phyloP scores from a whole-genome alignment of 257 asterid species.

The Anisodus acutangulus region DNA sequence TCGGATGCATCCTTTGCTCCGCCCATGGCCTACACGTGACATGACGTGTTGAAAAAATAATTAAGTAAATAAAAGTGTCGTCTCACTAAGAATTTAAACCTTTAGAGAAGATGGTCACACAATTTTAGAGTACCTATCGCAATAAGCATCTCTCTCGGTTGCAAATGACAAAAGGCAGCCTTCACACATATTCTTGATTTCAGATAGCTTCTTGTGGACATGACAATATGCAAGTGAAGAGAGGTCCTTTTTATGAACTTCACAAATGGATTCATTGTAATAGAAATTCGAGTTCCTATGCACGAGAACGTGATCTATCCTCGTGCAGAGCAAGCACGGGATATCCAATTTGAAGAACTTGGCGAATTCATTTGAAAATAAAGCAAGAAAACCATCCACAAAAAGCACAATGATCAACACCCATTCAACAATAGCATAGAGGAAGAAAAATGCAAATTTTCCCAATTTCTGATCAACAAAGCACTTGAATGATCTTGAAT shows the following conservation, averaged over 20 bases:
- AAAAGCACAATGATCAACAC: conserved; percentile 68
- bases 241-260: conserved; percentile 73
- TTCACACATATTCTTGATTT: conserved; percentile 72
- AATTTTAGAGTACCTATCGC: background rate
- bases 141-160: conserved; percentile 57
- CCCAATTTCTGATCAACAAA: conserved; percentile 65
- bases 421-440: conserved; percentile 78
- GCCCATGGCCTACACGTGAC: background rate
- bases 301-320: conserved; percentile 73
- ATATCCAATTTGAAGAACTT: conserved; percentile 57
- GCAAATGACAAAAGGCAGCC: conserved; percentile 76
- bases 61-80: background rate
- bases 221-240: conserved; percentile 87
- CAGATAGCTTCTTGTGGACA: conserved; percentile 70
- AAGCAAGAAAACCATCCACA: conserved; percentile 71
- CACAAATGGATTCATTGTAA: conserved; percentile 84
- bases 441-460: conserved; percentile 58
- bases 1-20: background rate
- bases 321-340: conserved; percentile 88
- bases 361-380: conserved; percentile 68
- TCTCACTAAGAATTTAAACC: background rate
- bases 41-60: background rate
- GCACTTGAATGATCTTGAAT: conserved; percentile 37
- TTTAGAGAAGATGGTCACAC: background rate
- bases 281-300: conserved; percentile 56